Percentiles rank a stretch among this genome's conserved stretches.
Evolutionary conservation across 257 asterid species (phyloP).

Genomic region (Solanum lycopersicoides): DNA sequence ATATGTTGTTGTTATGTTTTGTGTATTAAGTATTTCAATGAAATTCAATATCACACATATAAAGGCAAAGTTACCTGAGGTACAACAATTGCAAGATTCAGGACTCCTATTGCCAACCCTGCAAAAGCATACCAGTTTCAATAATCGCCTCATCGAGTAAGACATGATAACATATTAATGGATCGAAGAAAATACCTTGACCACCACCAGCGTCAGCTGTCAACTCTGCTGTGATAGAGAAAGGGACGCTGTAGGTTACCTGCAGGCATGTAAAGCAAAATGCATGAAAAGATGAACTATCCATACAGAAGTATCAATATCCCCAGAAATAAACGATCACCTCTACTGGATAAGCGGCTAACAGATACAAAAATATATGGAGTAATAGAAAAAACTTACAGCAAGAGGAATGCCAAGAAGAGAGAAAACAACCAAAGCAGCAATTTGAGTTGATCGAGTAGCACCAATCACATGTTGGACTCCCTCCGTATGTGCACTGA

Average conservation of each 20-base stretch:
- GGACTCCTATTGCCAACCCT: conserved; percentile 98
- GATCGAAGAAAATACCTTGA: conserved; percentile 50
- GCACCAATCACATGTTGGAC: conserved; percentile 76
- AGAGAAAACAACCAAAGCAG: conserved; percentile 80
- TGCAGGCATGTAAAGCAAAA: conserved; percentile 21
- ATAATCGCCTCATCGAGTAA: background rate
- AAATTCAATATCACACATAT: background rate
- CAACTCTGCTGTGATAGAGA: conserved; percentile 90
- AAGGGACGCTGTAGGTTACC: conserved; percentile 95
- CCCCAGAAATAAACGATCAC: background rate
- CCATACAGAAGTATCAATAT: background rate
- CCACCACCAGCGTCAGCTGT: conserved; percentile 99
- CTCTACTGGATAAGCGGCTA: background rate
- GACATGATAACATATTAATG: background rate
- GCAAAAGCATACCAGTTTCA: conserved; percentile 15
- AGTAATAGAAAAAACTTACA: conserved; percentile 39
- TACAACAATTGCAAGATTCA: conserved; percentile 93
- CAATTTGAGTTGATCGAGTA: conserved; percentile 48
- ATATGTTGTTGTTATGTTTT: too few relatives aligned
- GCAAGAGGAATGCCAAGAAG: conserved; percentile 97
- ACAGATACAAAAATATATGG: background rate
- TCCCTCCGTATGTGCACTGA: conserved; percentile 54
- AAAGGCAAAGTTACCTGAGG: conserved; percentile 63
- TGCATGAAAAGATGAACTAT: background rate
- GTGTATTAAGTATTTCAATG: background rate